Percentiles rank a stretch among this genome's conserved stretches.
phyloP scores from a whole-genome alignment of 1,284 basidiomycete species.

The Erythrobasidium hasegawianum region DNA sequence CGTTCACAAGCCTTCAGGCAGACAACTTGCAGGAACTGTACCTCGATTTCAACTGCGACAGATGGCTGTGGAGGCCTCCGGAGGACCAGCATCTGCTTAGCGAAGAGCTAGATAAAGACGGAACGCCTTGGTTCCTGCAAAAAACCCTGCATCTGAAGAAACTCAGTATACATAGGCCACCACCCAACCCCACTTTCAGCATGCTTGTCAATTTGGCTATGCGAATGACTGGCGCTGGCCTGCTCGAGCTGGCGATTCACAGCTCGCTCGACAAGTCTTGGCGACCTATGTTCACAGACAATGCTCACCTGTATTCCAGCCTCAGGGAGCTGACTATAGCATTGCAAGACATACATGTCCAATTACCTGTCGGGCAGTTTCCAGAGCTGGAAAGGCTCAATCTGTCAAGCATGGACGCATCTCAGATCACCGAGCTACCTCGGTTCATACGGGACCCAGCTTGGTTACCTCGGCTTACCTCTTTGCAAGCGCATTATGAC shows the following conservation, averaged over 20 bases:
- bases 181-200: neutral
- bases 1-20: neutral
- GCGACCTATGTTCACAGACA: no score
- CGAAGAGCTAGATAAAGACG: neutral
- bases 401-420: neutral
- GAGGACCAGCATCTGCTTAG: neutral
- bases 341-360: no score
- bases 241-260: neutral
- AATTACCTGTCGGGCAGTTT: neutral
- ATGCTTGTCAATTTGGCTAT: neutral
- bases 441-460: neutral
- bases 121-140: neutral
- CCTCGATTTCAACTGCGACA: slow-evolving; percentile 1
- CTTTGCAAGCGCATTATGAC: neutral
- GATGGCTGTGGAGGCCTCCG: neutral
- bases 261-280: neutral
- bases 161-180: neutral
- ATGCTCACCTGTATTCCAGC: no score
- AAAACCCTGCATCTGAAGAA: neutral
- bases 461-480: neutral
- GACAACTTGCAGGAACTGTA: neutral
- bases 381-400: neutral
- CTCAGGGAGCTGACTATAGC: no score
- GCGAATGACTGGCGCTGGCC: neutral
- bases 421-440: neutral